Evolutionary conservation across 768 basidiomycete species (phyloP).

Genomic region (Tubosaeta sp.): DNA sequence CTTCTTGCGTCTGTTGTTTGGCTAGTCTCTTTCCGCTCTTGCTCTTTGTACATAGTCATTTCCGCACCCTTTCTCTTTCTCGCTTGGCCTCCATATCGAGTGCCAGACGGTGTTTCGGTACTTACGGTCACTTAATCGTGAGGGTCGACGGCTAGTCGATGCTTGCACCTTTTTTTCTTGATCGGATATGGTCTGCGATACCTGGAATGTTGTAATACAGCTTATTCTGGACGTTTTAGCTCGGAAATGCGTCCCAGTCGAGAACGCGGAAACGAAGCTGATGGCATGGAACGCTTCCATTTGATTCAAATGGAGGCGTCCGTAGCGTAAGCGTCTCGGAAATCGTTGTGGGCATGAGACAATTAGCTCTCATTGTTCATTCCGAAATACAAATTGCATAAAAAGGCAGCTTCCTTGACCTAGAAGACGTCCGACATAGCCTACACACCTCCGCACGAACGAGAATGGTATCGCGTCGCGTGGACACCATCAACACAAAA

Average conservation of each 20-base stretch:
- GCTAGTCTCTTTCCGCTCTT: conserved; percentile 4
- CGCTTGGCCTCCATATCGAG: conserved; percentile 11
- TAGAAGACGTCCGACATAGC: not conserved
- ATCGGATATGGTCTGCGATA: conserved; percentile 32
- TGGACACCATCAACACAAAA: too few species aligned
- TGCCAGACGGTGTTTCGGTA: conserved; percentile 15
- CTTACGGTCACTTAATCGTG: conserved; percentile 25
- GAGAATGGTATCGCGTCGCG: not conserved
- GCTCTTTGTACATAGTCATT: conserved; percentile 23
- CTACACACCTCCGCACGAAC: not conserved
- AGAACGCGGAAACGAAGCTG: not conserved
- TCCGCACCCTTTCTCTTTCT: not conserved
- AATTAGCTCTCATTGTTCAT: too few species aligned
- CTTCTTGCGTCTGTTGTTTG: conserved; percentile 21
- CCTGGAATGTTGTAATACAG: conserved; percentile 37
- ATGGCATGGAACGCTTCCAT: conserved; percentile 10
- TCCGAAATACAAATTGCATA: too few species aligned
- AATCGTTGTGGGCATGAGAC: not conserved
- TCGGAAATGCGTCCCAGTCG: not conserved
- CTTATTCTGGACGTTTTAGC: conserved; percentile 24
- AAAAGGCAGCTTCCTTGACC: conserved; percentile 5
- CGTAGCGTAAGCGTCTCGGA: not conserved
- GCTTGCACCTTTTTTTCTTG: conserved; percentile 15
- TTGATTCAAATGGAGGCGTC: not conserved
- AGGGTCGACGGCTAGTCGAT: conserved; percentile 14